Evolutionary conservation across 2,329 filamentous ascomycete genomes (phyloP).

Genomic region (Penicillium sp.): DNA sequence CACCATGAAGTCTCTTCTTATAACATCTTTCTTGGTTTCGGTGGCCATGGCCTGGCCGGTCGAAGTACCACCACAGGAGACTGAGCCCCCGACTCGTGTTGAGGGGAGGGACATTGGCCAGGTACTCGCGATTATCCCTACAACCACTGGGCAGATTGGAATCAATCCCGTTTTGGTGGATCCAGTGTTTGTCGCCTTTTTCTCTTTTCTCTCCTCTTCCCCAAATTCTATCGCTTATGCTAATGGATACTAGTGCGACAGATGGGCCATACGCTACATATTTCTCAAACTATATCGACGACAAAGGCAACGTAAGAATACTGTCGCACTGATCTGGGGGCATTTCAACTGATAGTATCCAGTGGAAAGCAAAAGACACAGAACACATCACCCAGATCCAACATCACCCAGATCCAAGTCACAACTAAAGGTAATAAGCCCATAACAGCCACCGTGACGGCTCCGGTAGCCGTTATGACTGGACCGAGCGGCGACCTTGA

Average conservation of each 20-base stretch:
- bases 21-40: not conserved
- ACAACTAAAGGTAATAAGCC: not conserved
- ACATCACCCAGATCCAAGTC: not conserved
- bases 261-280: not conserved
- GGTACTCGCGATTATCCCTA: not conserved
- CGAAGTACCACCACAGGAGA: not conserved
- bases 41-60: not conserved
- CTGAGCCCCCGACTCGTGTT: not conserved
- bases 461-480: not conserved
- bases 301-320: not conserved
- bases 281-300: not conserved
- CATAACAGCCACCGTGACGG: not conserved
- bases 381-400: not conserved
- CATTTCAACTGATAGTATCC: not conserved
- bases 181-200: not conserved
- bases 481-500: not conserved
- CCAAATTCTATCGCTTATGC: not conserved
- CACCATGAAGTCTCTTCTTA: not conserved
- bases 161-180: not conserved
- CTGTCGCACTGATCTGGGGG: not conserved
- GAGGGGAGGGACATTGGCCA: not conserved
- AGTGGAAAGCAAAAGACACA: not conserved
- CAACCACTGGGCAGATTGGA: not conserved
- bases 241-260: not conserved
- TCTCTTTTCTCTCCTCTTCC: not conserved